Evolutionary conservation across 176 grass and related monocot genomes (phyloP).

Genomic region (Urochloa ruziziensis): DNA sequence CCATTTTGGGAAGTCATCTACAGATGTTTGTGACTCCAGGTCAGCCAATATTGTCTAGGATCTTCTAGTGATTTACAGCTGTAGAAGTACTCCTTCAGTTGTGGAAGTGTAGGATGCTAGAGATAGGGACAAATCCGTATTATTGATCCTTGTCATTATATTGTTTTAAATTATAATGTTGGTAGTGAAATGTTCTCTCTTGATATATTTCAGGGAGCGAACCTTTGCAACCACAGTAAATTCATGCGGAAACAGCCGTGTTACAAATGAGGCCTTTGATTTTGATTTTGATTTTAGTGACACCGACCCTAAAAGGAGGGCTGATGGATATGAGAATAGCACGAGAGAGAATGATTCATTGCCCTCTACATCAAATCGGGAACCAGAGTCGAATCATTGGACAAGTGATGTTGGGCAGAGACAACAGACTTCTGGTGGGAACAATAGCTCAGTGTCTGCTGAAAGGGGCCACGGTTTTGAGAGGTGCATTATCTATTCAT

Average conservation of each 20-base stretch:
- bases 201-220: conserved; percentile 43
- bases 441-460: conserved; percentile 38
- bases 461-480: conserved; percentile 62
- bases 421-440: conserved; percentile 50
- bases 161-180: conserved; percentile 8
- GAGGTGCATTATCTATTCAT: conserved; percentile 55
- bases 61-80: conserved; percentile 16
- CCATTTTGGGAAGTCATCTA: conserved; percentile 48
- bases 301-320: conserved; percentile 41
- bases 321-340: conserved; percentile 38
- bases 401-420: conserved; percentile 57
- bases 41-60: conserved; percentile 21
- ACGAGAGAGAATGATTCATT: conserved; percentile 56
- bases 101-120: conserved; percentile 20
- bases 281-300: conserved; percentile 41
- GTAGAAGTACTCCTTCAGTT: not conserved
- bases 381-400: conserved; percentile 46
- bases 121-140: not conserved
- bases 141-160: not conserved
- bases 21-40: conserved; percentile 54
- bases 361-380: conserved; percentile 64
- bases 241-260: conserved; percentile 31
- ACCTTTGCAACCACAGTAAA: not conserved
- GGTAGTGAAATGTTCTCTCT: conserved; percentile 4
- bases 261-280: conserved; percentile 43